Conservation (phyloP, 345 rosid species). For the Ailanthus altissimus region DNA sequence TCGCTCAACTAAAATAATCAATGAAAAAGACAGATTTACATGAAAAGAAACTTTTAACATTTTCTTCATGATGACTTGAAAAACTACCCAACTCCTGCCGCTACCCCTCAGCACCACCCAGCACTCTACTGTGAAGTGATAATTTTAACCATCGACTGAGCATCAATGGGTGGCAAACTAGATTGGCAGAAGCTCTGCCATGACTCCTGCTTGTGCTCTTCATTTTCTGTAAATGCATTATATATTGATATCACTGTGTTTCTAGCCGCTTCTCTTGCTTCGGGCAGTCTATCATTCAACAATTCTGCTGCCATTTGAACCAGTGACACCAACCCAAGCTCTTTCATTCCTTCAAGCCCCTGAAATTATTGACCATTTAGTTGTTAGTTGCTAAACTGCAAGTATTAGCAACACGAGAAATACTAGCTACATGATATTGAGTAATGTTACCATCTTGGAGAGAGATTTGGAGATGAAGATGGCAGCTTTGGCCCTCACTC, state of each 20-base stretch:
- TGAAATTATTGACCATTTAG: constrained; percentile 21
- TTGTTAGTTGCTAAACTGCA: background rate
- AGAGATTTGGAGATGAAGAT: constrained; percentile 57
- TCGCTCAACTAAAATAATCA: background rate
- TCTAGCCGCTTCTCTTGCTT: constrained; percentile 90
- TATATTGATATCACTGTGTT: constrained; percentile 47
- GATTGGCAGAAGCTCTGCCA: constrained; percentile 83
- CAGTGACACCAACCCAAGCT: constrained; percentile 56
- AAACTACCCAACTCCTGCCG: background rate
- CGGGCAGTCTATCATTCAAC: constrained; percentile 81
- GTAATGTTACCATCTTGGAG: constrained; percentile 55
- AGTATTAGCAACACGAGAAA: background rate
- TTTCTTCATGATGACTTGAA: background rate
- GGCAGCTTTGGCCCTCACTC: constrained; percentile 84
- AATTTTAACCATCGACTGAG: constrained; percentile 67
- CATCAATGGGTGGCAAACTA: constrained; percentile 54
- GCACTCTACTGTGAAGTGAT: constrained; percentile 33
- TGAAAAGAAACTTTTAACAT: constrained; percentile 10
- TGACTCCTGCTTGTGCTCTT: constrained; percentile 58
- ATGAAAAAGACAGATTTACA: constrained; percentile 33
- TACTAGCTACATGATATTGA: background rate
- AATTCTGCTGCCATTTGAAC: constrained; percentile 58
- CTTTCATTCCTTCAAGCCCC: constrained; percentile 62
- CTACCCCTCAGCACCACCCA: background rate
- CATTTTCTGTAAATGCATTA: constrained; percentile 40